Base-by-base conservation (phyloP, 2,329 filamentous ascomycete species). In the Aaosphaeria arxii region DNA sequence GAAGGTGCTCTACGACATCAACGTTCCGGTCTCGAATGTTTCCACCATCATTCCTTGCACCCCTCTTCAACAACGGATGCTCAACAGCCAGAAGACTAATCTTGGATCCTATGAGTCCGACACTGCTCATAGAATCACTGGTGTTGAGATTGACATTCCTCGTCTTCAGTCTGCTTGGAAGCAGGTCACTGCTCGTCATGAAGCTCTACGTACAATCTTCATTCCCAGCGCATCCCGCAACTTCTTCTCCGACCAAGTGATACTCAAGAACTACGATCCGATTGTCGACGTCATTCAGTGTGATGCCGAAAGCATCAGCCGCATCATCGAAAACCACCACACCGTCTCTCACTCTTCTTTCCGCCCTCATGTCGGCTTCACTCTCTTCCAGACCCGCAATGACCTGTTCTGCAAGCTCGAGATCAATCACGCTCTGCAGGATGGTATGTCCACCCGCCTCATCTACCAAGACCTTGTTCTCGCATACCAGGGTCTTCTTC, bases 31-130 rank as follows among this genome's bases (percentile, higher is more conserved):
- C n/a, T 44, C 69, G 0, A 56, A 49, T 5, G 52, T 88, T 0
- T 77, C 86, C 54, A 70, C 75, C 1, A 62, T 91, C 2, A 73
- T 87, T 3, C 90, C 90, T 0, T 92, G 88, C 63, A 92, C 89
- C 0, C 76, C 85, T 0, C 74, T 89, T 1, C 90, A 95, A 59
- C 79, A 81, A 45, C 88, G 87, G 1, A 89, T 95, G 80, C 67
- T 95, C 3, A 33, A 35, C 38, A 47, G 44, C 30, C 46, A 50
- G 38, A 45, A 32, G 33, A 6, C 32, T n/a, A 44, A 32, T 36
- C 41, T 42, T 24, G 50, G 51, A 40, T 40, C 53, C 36, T 55
- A 50, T 35, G 24, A 50, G 33, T 48, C 48, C 24, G 42, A 49
- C 29, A 50, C 44, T 29, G 45, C 51, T 3, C 46, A 50, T 40